Evolutionary conservation across 306 rosid genomes (phyloP).

Genomic region (Arachis stenosperma): DNA sequence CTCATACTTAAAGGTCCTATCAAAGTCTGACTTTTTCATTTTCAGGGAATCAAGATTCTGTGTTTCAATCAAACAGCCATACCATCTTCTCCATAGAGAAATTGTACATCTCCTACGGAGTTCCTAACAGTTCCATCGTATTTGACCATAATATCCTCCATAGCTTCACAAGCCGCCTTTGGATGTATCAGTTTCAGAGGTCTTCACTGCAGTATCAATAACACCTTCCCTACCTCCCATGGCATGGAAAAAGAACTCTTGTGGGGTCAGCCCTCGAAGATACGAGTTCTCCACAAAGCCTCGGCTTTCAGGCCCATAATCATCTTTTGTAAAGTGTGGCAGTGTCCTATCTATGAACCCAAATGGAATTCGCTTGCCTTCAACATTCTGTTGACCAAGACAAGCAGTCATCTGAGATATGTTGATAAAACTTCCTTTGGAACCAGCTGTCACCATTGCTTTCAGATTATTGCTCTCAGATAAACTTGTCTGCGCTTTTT

Average conservation of each 20-base stretch:
- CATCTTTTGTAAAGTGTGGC: slow-evolving; percentile 97
- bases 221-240: slow-evolving; percentile 99
- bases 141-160: slow-evolving; percentile 99
- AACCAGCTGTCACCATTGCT: slow-evolving; percentile 99
- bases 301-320: slow-evolving; percentile 99
- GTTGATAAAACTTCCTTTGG: slow-evolving; percentile 98
- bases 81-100: slow-evolving; percentile 98
- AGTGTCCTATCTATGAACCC: slow-evolving; percentile 93
- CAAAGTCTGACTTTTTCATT: slow-evolving; percentile 88
- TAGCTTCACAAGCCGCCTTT: slow-evolving; percentile 98
- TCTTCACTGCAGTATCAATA: slow-evolving; percentile 98
- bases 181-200: slow-evolving; percentile 98
- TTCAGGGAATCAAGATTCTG: slow-evolving; percentile 93
- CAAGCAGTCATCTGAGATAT: slow-evolving; percentile 99
- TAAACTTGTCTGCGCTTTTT: slow-evolving; percentile 92
- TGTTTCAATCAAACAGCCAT: slow-evolving; percentile 98
- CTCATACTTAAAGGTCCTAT: slow-evolving; percentile 80
- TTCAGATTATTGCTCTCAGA: slow-evolving; percentile 94
- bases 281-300: slow-evolving; percentile 98
- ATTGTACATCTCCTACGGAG: slow-evolving; percentile 96
- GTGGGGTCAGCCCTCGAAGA: slow-evolving; percentile 99
- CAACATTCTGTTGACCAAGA: slow-evolving; percentile 99
- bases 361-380: slow-evolving; percentile 97
- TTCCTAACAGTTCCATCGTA: slow-evolving; percentile 98
- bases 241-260: slow-evolving; percentile 98